phyloP scores from a whole-genome alignment of 345 rosid genomes.

The Atalantia buxifolia region DNA sequence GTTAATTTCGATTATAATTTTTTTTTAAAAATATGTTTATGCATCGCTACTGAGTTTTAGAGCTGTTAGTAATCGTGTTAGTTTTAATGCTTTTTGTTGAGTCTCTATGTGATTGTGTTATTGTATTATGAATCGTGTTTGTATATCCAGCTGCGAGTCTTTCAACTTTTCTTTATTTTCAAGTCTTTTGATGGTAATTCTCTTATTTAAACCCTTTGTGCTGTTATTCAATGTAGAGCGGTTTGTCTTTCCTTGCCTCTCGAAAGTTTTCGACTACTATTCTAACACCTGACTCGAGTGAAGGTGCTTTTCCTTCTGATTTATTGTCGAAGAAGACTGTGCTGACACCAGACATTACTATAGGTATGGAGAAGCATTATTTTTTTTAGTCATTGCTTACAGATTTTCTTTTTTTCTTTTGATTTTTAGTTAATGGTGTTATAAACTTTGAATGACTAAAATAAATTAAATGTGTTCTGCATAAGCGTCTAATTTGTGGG shows the following conservation, averaged over 20 bases:
- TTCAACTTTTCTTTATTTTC: not conserved
- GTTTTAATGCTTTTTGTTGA: not conserved
- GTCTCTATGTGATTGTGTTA: not conserved
- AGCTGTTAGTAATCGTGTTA: not conserved
- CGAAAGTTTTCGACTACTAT: conserved; percentile 52
- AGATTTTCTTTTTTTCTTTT: not conserved
- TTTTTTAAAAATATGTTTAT: not conserved
- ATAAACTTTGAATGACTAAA: not conserved
- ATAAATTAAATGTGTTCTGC: not conserved
- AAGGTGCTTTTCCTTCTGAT: conserved; percentile 56
- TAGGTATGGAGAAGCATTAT: conserved; percentile 41
- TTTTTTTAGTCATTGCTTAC: not conserved
- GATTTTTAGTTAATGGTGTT: not conserved
- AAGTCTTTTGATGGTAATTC: not conserved
- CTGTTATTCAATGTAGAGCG: conserved; percentile 34
- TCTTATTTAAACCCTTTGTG: not conserved
- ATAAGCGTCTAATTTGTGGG: not conserved
- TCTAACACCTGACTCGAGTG: conserved; percentile 56
- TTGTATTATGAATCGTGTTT: not conserved
- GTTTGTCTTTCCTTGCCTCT: conserved; percentile 28
- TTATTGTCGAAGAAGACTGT: conserved; percentile 47
- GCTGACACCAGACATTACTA: conserved; percentile 44
- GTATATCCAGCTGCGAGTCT: not conserved
- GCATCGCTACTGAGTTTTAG: not conserved
- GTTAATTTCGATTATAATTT: not conserved